phyloP scores from a whole-genome alignment of 148 eudicot species.

The Oxyria digyna region DNA sequence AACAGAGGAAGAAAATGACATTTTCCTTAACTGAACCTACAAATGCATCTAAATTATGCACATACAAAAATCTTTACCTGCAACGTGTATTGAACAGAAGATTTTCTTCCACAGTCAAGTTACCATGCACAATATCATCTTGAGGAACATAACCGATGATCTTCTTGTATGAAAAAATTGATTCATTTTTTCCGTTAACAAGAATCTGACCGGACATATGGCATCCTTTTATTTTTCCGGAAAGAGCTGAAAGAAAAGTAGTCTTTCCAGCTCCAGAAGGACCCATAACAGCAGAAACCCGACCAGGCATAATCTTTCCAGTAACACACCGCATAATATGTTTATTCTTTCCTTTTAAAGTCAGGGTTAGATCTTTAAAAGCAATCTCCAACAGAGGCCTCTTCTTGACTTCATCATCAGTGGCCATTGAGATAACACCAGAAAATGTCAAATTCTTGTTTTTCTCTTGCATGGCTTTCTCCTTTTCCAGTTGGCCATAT shows the following conservation, averaged over 20 bases:
- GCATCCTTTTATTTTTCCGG: slow-evolving; percentile 61
- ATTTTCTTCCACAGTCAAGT: slow-evolving; percentile 80
- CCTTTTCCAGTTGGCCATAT: slow-evolving; percentile 76
- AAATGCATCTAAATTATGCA: not conserved
- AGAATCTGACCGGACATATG: slow-evolving; percentile 44
- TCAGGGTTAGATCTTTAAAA: slow-evolving; percentile 67
- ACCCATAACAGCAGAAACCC: slow-evolving; percentile 87
- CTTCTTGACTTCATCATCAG: slow-evolving; percentile 41
- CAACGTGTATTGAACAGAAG: slow-evolving; percentile 73
- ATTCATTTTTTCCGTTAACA: slow-evolving; percentile 51
- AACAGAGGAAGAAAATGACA: not conserved
- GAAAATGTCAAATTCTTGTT: slow-evolving; percentile 56
- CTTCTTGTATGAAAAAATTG: slow-evolving; percentile 53
- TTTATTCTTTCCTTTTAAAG: slow-evolving; percentile 53
- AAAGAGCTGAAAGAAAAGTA: slow-evolving; percentile 65
- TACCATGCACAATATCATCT: slow-evolving; percentile 88
- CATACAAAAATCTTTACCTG: slow-evolving; percentile 26
- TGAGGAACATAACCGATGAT: slow-evolving; percentile 83
- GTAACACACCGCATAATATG: slow-evolving; percentile 53
- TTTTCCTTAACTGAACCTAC: not conserved
- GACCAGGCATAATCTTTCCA: slow-evolving; percentile 66
- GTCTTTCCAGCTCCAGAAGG: slow-evolving; percentile 93
- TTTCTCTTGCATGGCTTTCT: slow-evolving; percentile 68
- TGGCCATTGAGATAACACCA: slow-evolving; percentile 67
- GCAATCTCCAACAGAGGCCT: slow-evolving; percentile 60